phyloP scores from a whole-genome alignment of 345 rosid genomes.

The Citropsis articulata region DNA sequence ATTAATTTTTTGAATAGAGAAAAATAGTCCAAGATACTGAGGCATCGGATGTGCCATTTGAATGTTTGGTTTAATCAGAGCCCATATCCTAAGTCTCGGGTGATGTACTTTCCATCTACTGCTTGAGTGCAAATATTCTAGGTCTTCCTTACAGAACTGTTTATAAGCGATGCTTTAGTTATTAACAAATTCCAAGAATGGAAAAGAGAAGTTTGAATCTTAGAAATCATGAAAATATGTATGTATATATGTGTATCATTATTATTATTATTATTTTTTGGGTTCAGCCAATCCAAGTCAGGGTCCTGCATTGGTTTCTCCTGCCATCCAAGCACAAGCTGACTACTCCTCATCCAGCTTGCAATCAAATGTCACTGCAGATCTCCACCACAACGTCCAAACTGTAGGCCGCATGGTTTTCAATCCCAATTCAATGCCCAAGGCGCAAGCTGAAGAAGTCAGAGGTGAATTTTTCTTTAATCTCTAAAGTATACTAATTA shows the following conservation, averaged over 20 bases:
- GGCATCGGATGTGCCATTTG: not conserved
- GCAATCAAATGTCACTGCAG: conserved; percentile 13
- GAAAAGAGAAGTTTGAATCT: not conserved
- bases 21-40: not conserved
- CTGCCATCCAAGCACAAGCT: conserved; percentile 12
- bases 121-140: not conserved
- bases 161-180: not conserved
- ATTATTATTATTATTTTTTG: not conserved
- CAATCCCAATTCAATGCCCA: not conserved
- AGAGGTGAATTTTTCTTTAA: conserved; percentile 21
- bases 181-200: not conserved
- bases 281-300: conserved; percentile 19
- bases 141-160: not conserved
- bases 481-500: not conserved
- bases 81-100: not conserved
- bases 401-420: conserved; percentile 3
- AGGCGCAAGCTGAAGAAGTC: not conserved
- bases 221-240: not conserved
- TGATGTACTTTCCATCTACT: not conserved
- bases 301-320: not conserved
- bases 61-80: not conserved
- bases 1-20: too few species aligned
- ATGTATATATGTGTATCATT: not conserved
- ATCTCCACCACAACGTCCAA: conserved; percentile 15
- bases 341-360: conserved; percentile 2